Evolutionary conservation across 2,329 filamentous ascomycete genomes (phyloP).

Genomic region (Aspergillus candidus): DNA sequence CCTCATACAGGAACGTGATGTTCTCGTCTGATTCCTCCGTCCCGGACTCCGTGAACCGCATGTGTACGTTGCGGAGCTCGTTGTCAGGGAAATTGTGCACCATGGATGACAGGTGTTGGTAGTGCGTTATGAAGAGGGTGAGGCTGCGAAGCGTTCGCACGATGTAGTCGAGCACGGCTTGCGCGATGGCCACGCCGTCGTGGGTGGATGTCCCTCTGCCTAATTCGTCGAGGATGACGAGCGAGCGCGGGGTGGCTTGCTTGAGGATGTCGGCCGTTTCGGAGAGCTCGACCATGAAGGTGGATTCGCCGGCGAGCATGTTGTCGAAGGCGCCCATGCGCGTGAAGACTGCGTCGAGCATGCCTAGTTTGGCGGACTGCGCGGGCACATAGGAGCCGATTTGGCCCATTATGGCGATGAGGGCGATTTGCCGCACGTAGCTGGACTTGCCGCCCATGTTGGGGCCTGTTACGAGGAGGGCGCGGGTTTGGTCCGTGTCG

Average conservation of each 20-base stretch:
- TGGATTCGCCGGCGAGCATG: conserved; percentile 87
- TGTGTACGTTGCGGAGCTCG: conserved; percentile 81
- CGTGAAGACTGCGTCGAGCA: conserved; percentile 87
- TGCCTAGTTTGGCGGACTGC: conserved; percentile 63
- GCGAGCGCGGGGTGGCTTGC: conserved; percentile 71
- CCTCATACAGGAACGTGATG: conserved; percentile 91
- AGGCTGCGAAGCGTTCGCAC: conserved; percentile 68
- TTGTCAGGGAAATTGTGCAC: conserved; percentile 59
- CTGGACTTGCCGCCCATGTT: conserved; percentile 99
- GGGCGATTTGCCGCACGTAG: conserved; percentile 85
- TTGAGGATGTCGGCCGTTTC: conserved; percentile 90
- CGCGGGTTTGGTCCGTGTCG: conserved; percentile 58
- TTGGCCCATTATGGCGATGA: conserved; percentile 90
- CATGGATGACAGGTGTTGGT: conserved; percentile 76
- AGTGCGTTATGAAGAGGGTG: conserved; percentile 96
- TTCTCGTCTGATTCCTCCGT: conserved; percentile 59
- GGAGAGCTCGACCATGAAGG: conserved; percentile 96
- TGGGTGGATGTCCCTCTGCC: conserved; percentile 91
- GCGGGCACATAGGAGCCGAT: conserved; percentile 93
- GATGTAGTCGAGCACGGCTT: conserved; percentile 81
- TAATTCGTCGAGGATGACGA: conserved; percentile 92
- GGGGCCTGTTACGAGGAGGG: conserved; percentile 86
- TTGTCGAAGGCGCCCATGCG: conserved; percentile 96
- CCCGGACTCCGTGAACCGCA: conserved; percentile 66
- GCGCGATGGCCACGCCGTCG: conserved; percentile 91